Evolutionary conservation across 805 yeast species (phyloP), one percentile per base, ranked within the genome.

Genomic region (Hanseniaspora singularis): DNA sequence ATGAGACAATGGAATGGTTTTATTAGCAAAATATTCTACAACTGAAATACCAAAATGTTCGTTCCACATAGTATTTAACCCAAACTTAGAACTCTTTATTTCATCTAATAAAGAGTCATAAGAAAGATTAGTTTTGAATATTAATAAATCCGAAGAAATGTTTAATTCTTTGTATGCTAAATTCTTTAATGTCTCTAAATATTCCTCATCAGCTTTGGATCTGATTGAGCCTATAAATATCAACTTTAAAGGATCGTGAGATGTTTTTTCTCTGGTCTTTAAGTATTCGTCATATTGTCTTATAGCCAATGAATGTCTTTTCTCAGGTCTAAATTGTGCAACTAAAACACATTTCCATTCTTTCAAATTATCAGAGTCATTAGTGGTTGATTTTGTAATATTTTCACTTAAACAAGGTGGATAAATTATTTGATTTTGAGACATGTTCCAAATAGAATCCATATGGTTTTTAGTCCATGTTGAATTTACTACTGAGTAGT

Each of bases 41-140:
- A 92, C 89, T 1, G 95, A 89, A 56, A 92, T 92, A 16, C 99
- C 99, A 62, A 92, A 92, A 66, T 92, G 99, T 66, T 92, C 99
- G 64, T 92, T 92, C 98, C 98, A 92, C 99, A 92, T 92, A 26
- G 95, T 87, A 57, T 92, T 89, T 33, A 92, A 67, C 4, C 98
- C 98, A 56, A 76, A 77, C 22, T 77, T 73, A 2, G 86, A 73
- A 12, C 61, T 64, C 11, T 65, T 55, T 28, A 94, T 66, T 46
- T 74, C 70, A 24, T 64, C 57, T 44, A 75, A 65, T 12, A 94
- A 77, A 15, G 68, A 71, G 1, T 67, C 69, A 65, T 84, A 84
- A 9, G 85, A 71, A 23, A 89, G 81, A 63, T 92, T 94, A 4
- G 82, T 71, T 0, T 78, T 66, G 55, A 87, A 80, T 38, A 73